These are phyloP conservation scores for Trametes punicea DNA, from an alignment of 768 basidiomycete genomes.

Conservation along the genomic window DNA sequence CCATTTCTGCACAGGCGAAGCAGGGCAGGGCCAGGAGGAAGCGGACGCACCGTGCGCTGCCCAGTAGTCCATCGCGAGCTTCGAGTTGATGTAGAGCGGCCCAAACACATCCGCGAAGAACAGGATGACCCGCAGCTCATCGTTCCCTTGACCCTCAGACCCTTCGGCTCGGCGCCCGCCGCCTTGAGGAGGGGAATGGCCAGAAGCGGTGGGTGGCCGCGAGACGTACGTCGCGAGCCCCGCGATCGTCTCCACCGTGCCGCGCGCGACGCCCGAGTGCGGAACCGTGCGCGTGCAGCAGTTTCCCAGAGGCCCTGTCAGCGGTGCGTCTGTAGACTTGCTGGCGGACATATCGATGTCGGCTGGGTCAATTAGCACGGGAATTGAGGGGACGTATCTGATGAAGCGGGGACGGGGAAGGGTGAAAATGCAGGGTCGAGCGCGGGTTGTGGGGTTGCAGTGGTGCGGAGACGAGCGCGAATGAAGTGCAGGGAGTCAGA, in stretches of 20 bases:
- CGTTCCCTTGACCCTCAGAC: conserved; percentile 6
- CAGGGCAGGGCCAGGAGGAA: neutral
- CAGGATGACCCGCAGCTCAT: conserved; percentile 41
- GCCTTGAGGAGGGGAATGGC: too few species aligned
- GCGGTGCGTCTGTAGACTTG: neutral
- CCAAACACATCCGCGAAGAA: conserved; percentile 61
- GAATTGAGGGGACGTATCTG: too few species aligned
- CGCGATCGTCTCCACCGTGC: conserved; percentile 38
- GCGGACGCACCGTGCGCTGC: conserved; percentile 48
- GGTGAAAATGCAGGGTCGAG: neutral
- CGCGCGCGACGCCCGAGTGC: conserved; percentile 36
- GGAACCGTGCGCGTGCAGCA: conserved; percentile 52
- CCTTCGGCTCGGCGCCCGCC: conserved; percentile 27
- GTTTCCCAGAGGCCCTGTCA: conserved; percentile 32
- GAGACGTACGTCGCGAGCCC: conserved; percentile 54
- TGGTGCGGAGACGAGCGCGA: neutral
- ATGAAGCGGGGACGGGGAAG: neutral
- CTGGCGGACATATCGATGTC: too few species aligned
- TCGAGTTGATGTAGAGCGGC: conserved; percentile 53
- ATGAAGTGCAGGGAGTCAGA: neutral
- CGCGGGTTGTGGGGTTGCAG: neutral
- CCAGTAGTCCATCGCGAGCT: conserved; percentile 62
- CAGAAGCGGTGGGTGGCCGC: conserved; percentile 33
- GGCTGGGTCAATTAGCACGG: too few species aligned
- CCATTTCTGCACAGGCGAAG: neutral